Evolutionary conservation across 495 filamentous ascomycete species (phyloP).

Genomic region (Penicillium herquei): DNA sequence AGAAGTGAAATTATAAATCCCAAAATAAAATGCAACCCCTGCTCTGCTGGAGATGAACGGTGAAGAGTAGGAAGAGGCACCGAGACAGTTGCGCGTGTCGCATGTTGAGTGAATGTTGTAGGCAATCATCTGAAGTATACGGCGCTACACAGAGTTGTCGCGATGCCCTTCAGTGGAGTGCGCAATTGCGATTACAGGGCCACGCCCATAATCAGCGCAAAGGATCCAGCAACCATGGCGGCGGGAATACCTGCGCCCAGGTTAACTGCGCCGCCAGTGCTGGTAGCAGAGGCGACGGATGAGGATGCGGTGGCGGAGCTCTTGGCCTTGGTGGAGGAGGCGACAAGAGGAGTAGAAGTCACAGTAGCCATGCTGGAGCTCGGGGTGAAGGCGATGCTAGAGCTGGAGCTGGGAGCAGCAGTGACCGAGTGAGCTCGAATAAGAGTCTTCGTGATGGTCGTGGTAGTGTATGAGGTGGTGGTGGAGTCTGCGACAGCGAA

Average conservation of each 20-base stretch:
- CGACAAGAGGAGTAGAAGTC: slow-evolving; percentile 20
- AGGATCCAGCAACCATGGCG: slow-evolving; percentile 36
- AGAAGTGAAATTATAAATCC: slow-evolving; percentile 18
- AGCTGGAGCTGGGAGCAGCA: slow-evolving; percentile 19
- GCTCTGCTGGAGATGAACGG: slow-evolving; percentile 29
- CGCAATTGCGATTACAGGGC: slow-evolving; percentile 25
- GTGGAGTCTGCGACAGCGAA: slow-evolving; percentile 23
- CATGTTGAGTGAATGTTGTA: background rate
- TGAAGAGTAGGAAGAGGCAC: slow-evolving; percentile 4
- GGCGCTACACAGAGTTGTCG: background rate
- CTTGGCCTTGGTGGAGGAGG: slow-evolving; percentile 16
- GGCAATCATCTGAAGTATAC: background rate
- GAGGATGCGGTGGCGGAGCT: slow-evolving; percentile 17
- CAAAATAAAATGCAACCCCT: slow-evolving; percentile 20
- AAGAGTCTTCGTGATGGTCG: slow-evolving; percentile 36
- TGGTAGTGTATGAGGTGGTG: slow-evolving; percentile 30
- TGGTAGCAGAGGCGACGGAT: slow-evolving; percentile 23
- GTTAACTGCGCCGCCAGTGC: slow-evolving; percentile 21
- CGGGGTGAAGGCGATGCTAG: background rate
- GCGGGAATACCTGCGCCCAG: slow-evolving; percentile 31
- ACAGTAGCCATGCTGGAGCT: slow-evolving; percentile 15
- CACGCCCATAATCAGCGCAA: slow-evolving; percentile 39
- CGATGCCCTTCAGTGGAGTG: background rate
- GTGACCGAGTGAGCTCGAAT: slow-evolving; percentile 32
- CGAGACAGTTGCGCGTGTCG: background rate